Evolutionary conservation across 2,329 filamentous ascomycete genomes (phyloP).

Genomic region (Aspergillus alliaceus): DNA sequence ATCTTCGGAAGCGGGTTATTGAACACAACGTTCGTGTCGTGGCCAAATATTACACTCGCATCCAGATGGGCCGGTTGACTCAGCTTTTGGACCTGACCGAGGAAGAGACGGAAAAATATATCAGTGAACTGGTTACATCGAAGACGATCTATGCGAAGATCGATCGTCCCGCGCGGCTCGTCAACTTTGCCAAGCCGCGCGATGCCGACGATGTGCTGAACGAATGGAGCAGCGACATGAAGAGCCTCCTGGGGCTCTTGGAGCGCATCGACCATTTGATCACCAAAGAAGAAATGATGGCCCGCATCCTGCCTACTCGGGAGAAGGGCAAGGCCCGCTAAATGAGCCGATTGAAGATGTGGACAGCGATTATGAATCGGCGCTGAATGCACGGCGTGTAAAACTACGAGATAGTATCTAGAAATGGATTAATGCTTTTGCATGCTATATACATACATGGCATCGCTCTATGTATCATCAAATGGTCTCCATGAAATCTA

Average conservation of each 20-base stretch:
- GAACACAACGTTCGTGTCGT: conserved; percentile 98
- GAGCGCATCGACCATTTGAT: conserved; percentile 97
- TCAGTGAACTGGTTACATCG: conserved; percentile 91
- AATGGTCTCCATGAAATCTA: not conserved
- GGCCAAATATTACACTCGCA: conserved; percentile 98
- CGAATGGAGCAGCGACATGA: conserved; percentile 99
- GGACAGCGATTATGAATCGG: conserved; percentile 5
- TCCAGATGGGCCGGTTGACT: conserved; percentile 86
- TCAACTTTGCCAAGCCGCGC: conserved; percentile 91
- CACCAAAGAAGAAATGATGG: conserved; percentile 99
- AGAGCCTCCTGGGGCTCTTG: conserved; percentile 78
- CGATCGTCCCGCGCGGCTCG: conserved; percentile 85
- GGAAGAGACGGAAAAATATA: conserved; percentile 98
- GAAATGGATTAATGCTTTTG: conserved; percentile 19
- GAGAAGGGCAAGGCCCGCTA: conserved; percentile 41
- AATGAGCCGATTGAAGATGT: conserved; percentile 9
- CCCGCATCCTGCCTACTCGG: conserved; percentile 73
- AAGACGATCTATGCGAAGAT: conserved; percentile 99
- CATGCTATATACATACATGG: conserved; percentile 4
- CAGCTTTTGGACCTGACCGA: conserved; percentile 88
- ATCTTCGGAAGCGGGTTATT: conserved; percentile 95
- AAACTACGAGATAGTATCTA: conserved; percentile 29
- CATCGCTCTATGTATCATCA: too few species aligned
- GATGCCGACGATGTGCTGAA: conserved; percentile 96
- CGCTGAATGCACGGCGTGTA: conserved; percentile 27